These are phyloP conservation scores for Talaromyces sp. DNA, from an alignment of 2,329 filamentous ascomycete genomes.

Conservation along the genomic window DNA sequence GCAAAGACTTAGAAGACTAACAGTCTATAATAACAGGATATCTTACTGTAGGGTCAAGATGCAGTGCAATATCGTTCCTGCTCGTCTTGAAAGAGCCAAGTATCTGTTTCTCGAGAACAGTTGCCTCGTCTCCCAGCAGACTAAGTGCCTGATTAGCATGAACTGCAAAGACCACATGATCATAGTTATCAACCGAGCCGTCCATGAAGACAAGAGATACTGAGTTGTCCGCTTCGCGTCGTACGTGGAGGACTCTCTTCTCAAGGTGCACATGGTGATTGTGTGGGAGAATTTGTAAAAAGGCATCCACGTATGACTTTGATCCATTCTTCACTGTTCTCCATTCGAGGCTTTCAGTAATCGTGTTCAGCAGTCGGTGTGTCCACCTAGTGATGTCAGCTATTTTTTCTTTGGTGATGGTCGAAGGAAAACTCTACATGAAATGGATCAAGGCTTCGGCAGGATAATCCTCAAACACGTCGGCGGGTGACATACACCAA, in stretches of 20 bases:
- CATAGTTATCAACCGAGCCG: not conserved
- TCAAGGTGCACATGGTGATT: constrained; percentile 8
- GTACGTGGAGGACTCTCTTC: not conserved
- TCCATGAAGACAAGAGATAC: constrained; percentile 1
- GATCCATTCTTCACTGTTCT: constrained; percentile 10
- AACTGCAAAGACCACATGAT: constrained; percentile 12
- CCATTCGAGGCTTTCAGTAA: constrained; percentile 6
- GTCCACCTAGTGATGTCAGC: constrained; percentile 4
- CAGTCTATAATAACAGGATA: not conserved
- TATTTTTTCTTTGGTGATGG: not conserved
- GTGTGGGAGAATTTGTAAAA: not conserved
- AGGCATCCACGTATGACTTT: constrained; percentile 12
- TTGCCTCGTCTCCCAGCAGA: not conserved
- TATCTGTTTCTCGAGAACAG: not conserved
- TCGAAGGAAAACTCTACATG: constrained; percentile 1
- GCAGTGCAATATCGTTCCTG: constrained; percentile 4
- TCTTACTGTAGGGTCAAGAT: constrained; percentile 6
- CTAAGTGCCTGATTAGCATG: constrained; percentile 11
- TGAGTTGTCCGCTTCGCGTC: not conserved
- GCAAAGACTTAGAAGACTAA: not conserved
- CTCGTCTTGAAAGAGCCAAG: constrained; percentile 8
- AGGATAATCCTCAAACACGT: constrained; percentile 4
- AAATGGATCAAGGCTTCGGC: constrained; percentile 6
- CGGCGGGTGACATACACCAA: constrained; percentile 4
- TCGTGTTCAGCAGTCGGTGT: not conserved